Base-by-base conservation (phyloP, 2,329 filamentous ascomycete species). In the Penicillium crustosum region DNA sequence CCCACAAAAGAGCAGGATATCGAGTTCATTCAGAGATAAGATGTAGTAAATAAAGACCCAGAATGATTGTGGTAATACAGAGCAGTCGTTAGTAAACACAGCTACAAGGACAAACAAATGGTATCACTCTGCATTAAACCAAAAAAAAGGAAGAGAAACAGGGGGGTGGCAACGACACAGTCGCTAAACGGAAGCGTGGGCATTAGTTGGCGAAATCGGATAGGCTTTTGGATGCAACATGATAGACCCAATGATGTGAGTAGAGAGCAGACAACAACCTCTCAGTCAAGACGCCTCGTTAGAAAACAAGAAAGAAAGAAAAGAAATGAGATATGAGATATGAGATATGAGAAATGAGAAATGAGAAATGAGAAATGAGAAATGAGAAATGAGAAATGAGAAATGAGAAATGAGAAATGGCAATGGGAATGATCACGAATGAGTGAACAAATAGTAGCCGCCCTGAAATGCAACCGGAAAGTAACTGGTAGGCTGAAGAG, bases 51-150 rank as follows among this genome's bases (percentile, higher is more conserved):
- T 27, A 58, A 51, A 38, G 53, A 49, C n/a, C 42, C 42, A 59
- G 52, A 63, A 51, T 49, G 55, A 58, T 58, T 42, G 59, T 64
- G 55, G 61, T 65, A 56, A 66, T 65, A 65, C 58, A 61, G 45
- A 60, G 42, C 56, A 53, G 60, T 63, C 53, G 36, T 62, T 60
- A 63, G 56, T 57, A 56, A 60, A 55, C 56, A 61, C 35, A 62
- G 62, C 58, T 61, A 61, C 64, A 61, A 58, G 55, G 57, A 65
- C 49, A 62, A 62, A 67, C 61, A 67, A 68, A 64, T 72, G 70
- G 71, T 74, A 72, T 74, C 72, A 73, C 68, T 67, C 69, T 68
- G 70, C 67, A 68, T 62, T 61, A 57, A 58, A 58, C 59, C 62
- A 58, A 68, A 66, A 63, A 60, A 65, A 63, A 58, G 50, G 51